Evolutionary conservation across 345 rosid genomes (phyloP), one percentile per base, ranked within the genome.

Genomic region (Eucalyptus camaldulensis): DNA sequence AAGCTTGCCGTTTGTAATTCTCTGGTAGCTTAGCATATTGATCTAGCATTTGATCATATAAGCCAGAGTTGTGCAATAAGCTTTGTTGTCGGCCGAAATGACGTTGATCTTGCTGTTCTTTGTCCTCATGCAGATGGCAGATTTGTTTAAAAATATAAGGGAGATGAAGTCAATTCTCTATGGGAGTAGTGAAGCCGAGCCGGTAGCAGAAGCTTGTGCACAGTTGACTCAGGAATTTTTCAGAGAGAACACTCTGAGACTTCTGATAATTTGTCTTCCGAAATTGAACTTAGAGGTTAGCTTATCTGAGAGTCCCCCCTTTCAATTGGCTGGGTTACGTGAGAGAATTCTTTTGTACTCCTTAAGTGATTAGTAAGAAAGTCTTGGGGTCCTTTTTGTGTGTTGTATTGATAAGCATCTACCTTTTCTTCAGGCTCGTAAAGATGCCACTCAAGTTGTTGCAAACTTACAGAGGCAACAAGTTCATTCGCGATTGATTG

Each of bases 161-260:
- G 96, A 94, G 80, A 81, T 94, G 86, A 94, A 94, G 92, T 88
- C 90, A 25, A 91, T 91, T 89, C 95, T 94, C 24, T 94, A 94
- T 87, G 95, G 96, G 58, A 90, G 92, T 72, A 92, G 93, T 87
- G 94, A 94, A 80, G 90, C 95, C 11, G 95, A 94, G 89, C 96
- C 95, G 12, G 93, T 93, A 10, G 40, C 94, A 3, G 94, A 94
- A 88, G 94, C 95, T 33, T 93, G 95, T 89, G 93, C 91, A 13
- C 93, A 92, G 88, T 80, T 92, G 89, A 94, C 96, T 72, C 94
- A 92, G 89, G 96, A 94, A 90, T 94, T 94, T 88, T 94, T 94
- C 87, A 92, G 86, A 88, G 96, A 92, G 88, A 92, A 94, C 88
- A 94, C 93, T 13, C 89, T 94, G 37, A 93, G 94, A 17, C 92